Evolutionary conservation across 108 stramenopile species (phyloP), one percentile per base, ranked within the genome.

Genomic region (Nitzschia sp.): DNA sequence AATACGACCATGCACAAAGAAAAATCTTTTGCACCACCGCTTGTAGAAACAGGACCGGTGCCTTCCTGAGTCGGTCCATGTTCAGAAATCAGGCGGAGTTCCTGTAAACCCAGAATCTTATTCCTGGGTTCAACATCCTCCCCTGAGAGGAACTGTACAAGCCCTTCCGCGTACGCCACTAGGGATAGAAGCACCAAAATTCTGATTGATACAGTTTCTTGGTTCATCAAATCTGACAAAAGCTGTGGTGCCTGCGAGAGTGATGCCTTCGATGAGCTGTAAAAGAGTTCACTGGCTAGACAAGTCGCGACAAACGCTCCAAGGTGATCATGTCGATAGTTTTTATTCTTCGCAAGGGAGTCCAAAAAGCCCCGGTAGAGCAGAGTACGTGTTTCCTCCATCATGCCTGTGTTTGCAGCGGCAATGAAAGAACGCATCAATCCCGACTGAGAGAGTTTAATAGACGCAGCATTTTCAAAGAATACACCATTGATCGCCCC

Each of bases 401-500:
- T 39, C 0, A 21, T 19, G 3, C 39, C 19, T 21, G 44, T 42
- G 48, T 58, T 58, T 0, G 51, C 24, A 11, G 41, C 38, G 44
- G 46, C 53, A 11, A 72, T 64, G 48, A 90, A 80, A 14, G 72
- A 56, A 26, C 63, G 65, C 3, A 87, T 56, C 37, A 91, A 61
- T 46, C 71, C 78, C 51, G 75, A 69, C 0, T 80, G 51, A 8
- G 82, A 77, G 20, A 86, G 69, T 37, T 73, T 72, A 6, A 81
- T 78, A 19, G 67, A 38, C 10, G 73, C 51, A 10, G 85, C 76
- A 51, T 86, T 72, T 14, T 59, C 66, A 21, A 82, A 83, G 67
- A 72, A 91, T 14, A 82, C 80, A 9, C 84, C 85, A 17, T 87
- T 73, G 40, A 86, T 57, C 2, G 85, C 64, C 17, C 52, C 74